phyloP scores from a whole-genome alignment of 2,329 filamentous ascomycete species.

The Xylaria sp. region DNA sequence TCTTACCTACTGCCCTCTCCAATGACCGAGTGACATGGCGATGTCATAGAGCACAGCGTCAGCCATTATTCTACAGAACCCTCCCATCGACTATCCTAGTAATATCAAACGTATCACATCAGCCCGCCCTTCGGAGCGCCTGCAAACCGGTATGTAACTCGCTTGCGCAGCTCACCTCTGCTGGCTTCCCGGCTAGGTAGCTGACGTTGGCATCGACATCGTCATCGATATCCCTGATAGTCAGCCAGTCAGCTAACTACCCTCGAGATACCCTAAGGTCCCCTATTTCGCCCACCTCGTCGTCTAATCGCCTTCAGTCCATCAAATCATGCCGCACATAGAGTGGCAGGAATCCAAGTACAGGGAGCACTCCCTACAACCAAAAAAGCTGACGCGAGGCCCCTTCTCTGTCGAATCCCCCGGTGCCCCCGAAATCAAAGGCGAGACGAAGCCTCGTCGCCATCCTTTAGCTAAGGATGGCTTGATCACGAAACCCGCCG shows the following conservation, averaged over 20 bases:
- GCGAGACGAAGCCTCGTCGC: conserved; percentile 77
- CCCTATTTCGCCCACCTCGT: neutral
- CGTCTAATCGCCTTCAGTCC: neutral
- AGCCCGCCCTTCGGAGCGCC: neutral
- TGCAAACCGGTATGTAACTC: conserved; percentile 2
- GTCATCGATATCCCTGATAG: neutral
- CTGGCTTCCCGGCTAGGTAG: neutral
- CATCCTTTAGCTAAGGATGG: conserved; percentile 66
- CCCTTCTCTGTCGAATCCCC: conserved; percentile 74
- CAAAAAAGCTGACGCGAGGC: conserved; percentile 61
- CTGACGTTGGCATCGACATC: neutral
- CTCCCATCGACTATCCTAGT: neutral
- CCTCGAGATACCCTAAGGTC: neutral
- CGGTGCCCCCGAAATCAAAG: conserved; percentile 65
- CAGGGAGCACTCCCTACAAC: conserved; percentile 40
- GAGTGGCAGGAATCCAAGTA: conserved; percentile 43
- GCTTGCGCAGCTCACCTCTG: neutral
- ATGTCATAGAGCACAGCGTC: conserved; percentile 1
- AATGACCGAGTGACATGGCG: neutral
- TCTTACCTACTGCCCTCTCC: neutral
- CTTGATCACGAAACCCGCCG: conserved; percentile 64
- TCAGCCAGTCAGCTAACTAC: neutral
- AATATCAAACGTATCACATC: neutral
- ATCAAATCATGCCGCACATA: conserved; percentile 30
- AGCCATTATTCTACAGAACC: neutral